Evolutionary conservation across 768 basidiomycete genomes (phyloP).

Genomic region (Lactarius sp.): DNA sequence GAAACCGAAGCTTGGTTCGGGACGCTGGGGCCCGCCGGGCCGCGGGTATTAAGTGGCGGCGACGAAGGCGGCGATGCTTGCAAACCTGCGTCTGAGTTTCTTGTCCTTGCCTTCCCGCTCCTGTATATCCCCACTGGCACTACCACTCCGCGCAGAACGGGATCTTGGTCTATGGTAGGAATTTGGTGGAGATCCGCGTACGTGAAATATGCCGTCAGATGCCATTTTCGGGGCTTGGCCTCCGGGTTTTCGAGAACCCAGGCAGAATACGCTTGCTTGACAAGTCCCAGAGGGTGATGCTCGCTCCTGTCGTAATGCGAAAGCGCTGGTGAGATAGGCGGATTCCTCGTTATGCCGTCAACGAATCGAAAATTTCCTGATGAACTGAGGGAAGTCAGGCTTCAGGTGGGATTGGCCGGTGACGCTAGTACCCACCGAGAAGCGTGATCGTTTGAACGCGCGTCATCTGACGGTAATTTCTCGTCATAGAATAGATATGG

Average conservation of each 20-base stretch:
- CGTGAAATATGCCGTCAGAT: slow-evolving; percentile 48
- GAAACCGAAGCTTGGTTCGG: slow-evolving; percentile 22
- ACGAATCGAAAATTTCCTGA: slow-evolving; percentile 43
- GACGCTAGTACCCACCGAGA: slow-evolving; percentile 35
- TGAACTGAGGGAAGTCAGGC: slow-evolving; percentile 27
- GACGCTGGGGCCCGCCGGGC: slow-evolving; percentile 22
- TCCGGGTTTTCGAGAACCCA: slow-evolving; percentile 47
- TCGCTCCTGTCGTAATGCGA: slow-evolving; percentile 55
- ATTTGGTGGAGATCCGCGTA: slow-evolving; percentile 37
- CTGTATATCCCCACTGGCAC: slow-evolving; percentile 40
- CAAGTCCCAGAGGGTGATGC: slow-evolving; percentile 50
- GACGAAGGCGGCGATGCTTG: slow-evolving; percentile 27
- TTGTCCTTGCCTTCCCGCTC: slow-evolving; percentile 39
- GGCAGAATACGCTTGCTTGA: slow-evolving; percentile 70
- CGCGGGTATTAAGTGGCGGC: slow-evolving; percentile 27
- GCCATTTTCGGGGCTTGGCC: slow-evolving; percentile 56
- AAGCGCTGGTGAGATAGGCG: slow-evolving; percentile 47
- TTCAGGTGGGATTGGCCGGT: slow-evolving; percentile 1
- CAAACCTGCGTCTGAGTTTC: slow-evolving; percentile 33
- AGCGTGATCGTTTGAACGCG: slow-evolving; percentile 35
- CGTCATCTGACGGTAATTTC: slow-evolving; percentile 44
- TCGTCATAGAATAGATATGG: slow-evolving; percentile 70
- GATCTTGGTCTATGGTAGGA: slow-evolving; percentile 38
- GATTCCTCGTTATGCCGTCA: slow-evolving; percentile 47
- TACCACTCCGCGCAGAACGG: slow-evolving; percentile 32